Percentiles rank a stretch among this genome's conserved stretches.
Conservation (phyloP, 2,329 filamentous ascomycete species). For the Colletotrichum scovillei region DNA sequence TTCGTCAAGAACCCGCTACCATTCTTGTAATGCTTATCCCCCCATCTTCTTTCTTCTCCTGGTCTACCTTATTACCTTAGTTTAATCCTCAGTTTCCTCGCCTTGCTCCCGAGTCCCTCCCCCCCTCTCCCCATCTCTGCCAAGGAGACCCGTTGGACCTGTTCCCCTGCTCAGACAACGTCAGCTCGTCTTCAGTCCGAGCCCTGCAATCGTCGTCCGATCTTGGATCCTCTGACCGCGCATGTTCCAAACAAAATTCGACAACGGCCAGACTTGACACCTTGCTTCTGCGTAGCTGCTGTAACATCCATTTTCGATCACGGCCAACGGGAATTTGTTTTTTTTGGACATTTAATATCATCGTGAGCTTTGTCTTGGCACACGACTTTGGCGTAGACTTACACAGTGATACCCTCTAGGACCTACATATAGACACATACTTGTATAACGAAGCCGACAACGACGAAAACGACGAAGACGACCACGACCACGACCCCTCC, state of each 20-base stretch:
- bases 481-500: not conserved
- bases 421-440: not conserved
- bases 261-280: not conserved
- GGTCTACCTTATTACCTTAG: not conserved
- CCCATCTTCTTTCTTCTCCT: not conserved
- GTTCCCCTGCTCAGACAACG: not conserved
- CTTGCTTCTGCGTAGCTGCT: not conserved
- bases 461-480: not conserved
- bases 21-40: slow-evolving; percentile 1
- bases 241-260: not conserved
- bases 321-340: not conserved
- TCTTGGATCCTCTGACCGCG: not conserved
- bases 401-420: not conserved
- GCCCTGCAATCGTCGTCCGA: not conserved
- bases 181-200: not conserved
- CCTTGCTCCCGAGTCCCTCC: too few relatives aligned
- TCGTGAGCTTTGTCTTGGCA: not conserved
- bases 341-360: not conserved
- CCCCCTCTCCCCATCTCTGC: not conserved
- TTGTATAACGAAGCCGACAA: not conserved
- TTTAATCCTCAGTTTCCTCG: not conserved
- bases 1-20: not conserved
- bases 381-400: not conserved
- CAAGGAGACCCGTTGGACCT: not conserved
- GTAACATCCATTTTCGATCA: not conserved